Evolutionary conservation across 2,329 filamentous ascomycete species (phyloP).

Genomic region (Domatiomyces globalis): DNA sequence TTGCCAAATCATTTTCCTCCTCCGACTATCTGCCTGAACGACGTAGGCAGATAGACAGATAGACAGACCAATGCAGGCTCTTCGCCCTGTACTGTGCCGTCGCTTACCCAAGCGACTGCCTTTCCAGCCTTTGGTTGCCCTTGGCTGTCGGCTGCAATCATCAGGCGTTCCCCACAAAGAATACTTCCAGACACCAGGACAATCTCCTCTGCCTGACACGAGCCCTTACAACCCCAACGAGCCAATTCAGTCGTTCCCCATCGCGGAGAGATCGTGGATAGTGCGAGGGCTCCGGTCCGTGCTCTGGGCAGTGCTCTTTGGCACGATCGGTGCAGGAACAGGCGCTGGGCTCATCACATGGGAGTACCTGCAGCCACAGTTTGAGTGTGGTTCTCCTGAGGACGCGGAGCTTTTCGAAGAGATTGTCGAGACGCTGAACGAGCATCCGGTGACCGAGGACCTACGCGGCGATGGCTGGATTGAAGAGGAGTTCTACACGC

Average conservation of each 20-base stretch:
- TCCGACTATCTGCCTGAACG: background rate
- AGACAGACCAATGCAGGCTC: constrained; percentile 8
- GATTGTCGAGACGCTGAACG: constrained; percentile 23
- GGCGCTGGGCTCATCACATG: constrained; percentile 17
- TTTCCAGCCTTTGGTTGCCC: background rate
- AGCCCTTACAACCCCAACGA: constrained; percentile 5
- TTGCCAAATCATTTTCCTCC: background rate
- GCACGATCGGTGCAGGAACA: constrained; percentile 6
- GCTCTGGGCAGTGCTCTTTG: constrained; percentile 11
- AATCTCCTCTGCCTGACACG: constrained; percentile 13
- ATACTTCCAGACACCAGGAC: constrained; percentile 18
- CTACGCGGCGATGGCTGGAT: constrained; percentile 26
- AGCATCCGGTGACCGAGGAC: constrained; percentile 25
- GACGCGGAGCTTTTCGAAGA: constrained; percentile 21
- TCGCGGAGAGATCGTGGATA: background rate
- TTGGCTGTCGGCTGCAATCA: constrained; percentile 10
- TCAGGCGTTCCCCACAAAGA: constrained; percentile 18
- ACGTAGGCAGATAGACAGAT: background rate
- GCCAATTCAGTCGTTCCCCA: constrained; percentile 11
- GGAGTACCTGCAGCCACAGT: constrained; percentile 17
- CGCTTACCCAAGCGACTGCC: constrained; percentile 2
- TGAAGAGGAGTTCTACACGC: constrained; percentile 22
- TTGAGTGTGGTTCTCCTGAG: constrained; percentile 23
- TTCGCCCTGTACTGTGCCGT: constrained; percentile 8
- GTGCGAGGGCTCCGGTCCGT: constrained; percentile 8